Evolutionary conservation across 331 rosid species (phyloP), one percentile per base, ranked within the genome.

Genomic region (Acacia concinna): DNA sequence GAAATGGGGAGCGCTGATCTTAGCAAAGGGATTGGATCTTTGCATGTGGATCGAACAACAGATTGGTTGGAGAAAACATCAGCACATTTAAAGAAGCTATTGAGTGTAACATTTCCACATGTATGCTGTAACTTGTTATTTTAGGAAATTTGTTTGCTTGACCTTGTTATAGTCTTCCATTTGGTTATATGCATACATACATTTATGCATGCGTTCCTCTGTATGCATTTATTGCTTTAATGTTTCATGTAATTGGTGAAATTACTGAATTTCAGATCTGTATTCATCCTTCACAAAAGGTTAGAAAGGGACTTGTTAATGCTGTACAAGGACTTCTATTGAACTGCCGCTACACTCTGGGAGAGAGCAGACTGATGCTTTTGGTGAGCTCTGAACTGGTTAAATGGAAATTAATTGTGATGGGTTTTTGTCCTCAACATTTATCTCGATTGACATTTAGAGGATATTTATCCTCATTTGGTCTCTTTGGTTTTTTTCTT

Each of bases 261-360:
- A 74, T 78, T 41, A 63, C 85, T 87, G 79, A 71, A 71, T 84
- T 76, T 85, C 90, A 95, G 99, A 88, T 95, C 66, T 90, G 97
- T 87, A 85, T 87, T 78, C 97, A 95, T 87, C 92, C 90, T 65
- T 85, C 94, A 20, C 86, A 84, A 71, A 95, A 84, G 82, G 96
- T 93, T 89, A 91, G 99, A 89, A 86, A 79, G 76, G 97, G 94
- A 83, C 93, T 95, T 71, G 86, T 91, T 74, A 91, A 91, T 82
- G 91, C 97, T 71, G 81, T 89, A 69, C 84, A 59, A 68, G 97
- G 97, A 71, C 84, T 95, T 68, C 83, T 95, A 83, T 86, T 85
- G 49, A 78, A 84, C 84, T 95, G 99, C 86, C 73, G 80, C 66
- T 78, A 60, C 85, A 88, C 88, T 15, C 85, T 95, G 73, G 85